A percentile compares a stretch with the other conserved stretches of the same genome.
Conservation (phyloP, 2,329 filamentous ascomycete genomes). For the Davidsoniella eucalypti region DNA sequence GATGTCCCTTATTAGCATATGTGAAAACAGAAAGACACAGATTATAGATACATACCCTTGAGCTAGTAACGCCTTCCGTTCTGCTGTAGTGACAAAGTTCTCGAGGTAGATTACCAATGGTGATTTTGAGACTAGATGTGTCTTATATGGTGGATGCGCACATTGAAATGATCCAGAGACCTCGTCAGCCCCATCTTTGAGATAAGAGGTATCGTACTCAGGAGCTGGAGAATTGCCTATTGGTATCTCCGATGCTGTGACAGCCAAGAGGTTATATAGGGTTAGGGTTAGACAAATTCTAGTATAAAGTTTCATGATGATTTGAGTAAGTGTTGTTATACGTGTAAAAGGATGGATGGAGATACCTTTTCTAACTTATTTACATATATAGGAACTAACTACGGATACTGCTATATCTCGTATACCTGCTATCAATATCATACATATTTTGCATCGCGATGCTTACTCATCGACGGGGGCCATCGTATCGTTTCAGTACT, state of each 20-base stretch:
- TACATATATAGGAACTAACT: too few species aligned
- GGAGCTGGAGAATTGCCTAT: constrained; percentile 5
- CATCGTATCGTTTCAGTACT: too few species aligned
- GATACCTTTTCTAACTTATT: not conserved
- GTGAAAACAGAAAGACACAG: not conserved
- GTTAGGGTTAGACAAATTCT: too few species aligned
- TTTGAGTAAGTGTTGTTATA: too few species aligned
- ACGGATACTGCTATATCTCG: too few species aligned
- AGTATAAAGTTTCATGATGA: too few species aligned
- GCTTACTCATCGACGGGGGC: too few species aligned
- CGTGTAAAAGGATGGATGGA: not conserved
- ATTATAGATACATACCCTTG: constrained; percentile 22
- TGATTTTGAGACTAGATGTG: constrained; percentile 29
- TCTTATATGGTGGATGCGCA: constrained; percentile 23
- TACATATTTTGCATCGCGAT: too few species aligned
- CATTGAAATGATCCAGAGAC: constrained; percentile 12
- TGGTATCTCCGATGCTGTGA: not conserved
- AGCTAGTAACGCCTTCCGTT: constrained; percentile 25
- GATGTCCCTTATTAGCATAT: constrained; percentile 6
- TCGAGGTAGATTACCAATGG: constrained; percentile 33
- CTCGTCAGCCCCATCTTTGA: not conserved
- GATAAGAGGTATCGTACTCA: not conserved
- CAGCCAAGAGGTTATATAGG: not conserved
- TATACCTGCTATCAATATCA: too few species aligned
- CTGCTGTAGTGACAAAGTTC: constrained; percentile 27